Conservation (phyloP, 2,329 filamentous ascomycete genomes). For the Coniella vitis region DNA sequence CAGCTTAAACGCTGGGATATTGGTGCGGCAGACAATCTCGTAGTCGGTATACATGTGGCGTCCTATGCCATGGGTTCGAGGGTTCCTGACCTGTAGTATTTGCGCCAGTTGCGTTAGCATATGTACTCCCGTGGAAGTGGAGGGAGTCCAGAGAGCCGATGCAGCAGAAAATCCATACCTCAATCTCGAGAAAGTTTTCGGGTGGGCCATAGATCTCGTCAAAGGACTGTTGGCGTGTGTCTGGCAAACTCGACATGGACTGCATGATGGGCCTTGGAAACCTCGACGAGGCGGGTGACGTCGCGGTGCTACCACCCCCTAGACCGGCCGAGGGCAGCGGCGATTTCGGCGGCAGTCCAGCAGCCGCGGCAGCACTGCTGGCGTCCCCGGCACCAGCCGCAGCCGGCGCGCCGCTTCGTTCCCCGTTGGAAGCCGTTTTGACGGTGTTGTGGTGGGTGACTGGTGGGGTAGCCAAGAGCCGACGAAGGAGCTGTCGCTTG, state of each 20-base stretch:
- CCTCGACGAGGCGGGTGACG: conserved; percentile 27
- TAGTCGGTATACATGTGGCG: conserved; percentile 98
- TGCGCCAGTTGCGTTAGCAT: too few relatives aligned
- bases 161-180: conserved; percentile 49
- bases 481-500: background rate
- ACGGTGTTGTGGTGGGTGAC: conserved; percentile 21
- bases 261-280: conserved; percentile 40
- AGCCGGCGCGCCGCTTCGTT: conserved; percentile 26
- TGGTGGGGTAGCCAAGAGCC: background rate
- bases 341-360: conserved; percentile 15
- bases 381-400: conserved; percentile 22
- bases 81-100: conserved; percentile 76
- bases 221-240: conserved; percentile 84
- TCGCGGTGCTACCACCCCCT: conserved; percentile 18
- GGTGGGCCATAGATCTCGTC: conserved; percentile 98
- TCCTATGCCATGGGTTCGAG: conserved; percentile 88
- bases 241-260: conserved; percentile 57
- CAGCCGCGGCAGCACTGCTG: conserved; percentile 17
- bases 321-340: conserved; percentile 5
- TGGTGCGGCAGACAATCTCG: conserved; percentile 95
- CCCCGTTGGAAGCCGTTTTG: conserved; percentile 37
- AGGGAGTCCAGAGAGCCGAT: background rate
- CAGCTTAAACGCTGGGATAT: conserved; percentile 98
- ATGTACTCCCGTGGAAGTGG: too few relatives aligned
- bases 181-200: conserved; percentile 98